phyloP scores from a whole-genome alignment of 306 rosid genomes.

The Abrus pulchellus region DNA sequence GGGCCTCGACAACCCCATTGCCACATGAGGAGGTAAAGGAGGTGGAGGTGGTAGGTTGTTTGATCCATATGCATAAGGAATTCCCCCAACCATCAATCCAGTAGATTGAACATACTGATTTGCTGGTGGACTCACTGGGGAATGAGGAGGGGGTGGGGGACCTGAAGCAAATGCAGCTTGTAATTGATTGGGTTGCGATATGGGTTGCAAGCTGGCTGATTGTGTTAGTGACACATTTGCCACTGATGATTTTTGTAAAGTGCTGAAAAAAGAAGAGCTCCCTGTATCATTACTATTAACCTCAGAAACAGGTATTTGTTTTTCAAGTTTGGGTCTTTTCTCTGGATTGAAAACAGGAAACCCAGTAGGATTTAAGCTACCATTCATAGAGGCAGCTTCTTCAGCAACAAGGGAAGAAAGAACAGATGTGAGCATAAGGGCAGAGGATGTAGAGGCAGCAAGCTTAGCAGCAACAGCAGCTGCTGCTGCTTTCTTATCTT shows the following conservation, averaged over 20 bases:
- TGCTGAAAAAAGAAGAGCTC: slow-evolving; percentile 56
- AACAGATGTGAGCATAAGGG: slow-evolving; percentile 86
- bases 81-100: slow-evolving; percentile 63
- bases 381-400: slow-evolving; percentile 82
- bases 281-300: slow-evolving; percentile 59
- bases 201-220: slow-evolving; percentile 56
- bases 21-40: slow-evolving; percentile 74
- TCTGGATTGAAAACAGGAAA: slow-evolving; percentile 67
- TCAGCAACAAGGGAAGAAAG: slow-evolving; percentile 92
- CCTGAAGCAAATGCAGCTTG: slow-evolving; percentile 65
- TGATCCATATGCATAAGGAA: slow-evolving; percentile 73
- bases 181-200: slow-evolving; percentile 63
- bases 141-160: slow-evolving; percentile 59
- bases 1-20: slow-evolving; percentile 69
- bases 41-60: slow-evolving; percentile 81
- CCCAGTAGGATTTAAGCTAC: slow-evolving; percentile 59
- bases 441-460: slow-evolving; percentile 92
- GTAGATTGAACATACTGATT: slow-evolving; percentile 71
- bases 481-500: slow-evolving; percentile 83
- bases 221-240: slow-evolving; percentile 52
- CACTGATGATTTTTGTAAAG: slow-evolving; percentile 58
- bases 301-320: slow-evolving; percentile 63
- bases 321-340: slow-evolving; percentile 80
- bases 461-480: slow-evolving; percentile 95
- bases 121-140: slow-evolving; percentile 58